Evolutionary conservation across 192 early-diverging fungal species (phyloP).

Genomic region (Spizellomyces punctatus): DNA sequence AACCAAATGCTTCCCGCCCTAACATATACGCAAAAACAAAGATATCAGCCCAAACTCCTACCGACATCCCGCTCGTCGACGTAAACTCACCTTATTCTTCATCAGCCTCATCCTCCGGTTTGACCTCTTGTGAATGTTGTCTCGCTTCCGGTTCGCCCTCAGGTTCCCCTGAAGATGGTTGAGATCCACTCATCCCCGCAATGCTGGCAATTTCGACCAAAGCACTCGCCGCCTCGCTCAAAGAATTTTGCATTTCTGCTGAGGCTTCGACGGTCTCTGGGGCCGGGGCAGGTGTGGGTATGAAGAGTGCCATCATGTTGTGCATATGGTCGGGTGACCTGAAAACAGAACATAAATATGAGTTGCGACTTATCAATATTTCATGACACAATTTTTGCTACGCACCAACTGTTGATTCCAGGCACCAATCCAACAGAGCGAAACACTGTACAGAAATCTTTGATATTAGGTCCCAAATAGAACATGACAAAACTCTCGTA

Average conservation of each 20-base stretch:
- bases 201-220: constrained; percentile 27
- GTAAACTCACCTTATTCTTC: no score
- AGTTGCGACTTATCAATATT: not conserved
- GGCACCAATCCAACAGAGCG: constrained; percentile 55
- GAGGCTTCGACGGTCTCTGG: constrained; percentile 6
- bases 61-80: no score
- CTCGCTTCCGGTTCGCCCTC: no score
- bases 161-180: no score
- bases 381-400: not conserved
- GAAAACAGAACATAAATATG: not conserved
- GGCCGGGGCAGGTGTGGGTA: constrained; percentile 14
- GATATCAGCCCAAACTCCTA: no score
- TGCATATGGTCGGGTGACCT: not conserved
- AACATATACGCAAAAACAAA: no score
- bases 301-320: constrained; percentile 14
- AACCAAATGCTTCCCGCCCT: no score
- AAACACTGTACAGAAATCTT: constrained; percentile 52
- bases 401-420: constrained; percentile 56
- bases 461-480: constrained; percentile 51
- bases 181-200: not conserved
- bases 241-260: constrained; percentile 6
- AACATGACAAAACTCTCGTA: constrained; percentile 51
- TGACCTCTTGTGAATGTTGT: no score
- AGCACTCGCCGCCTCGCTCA: constrained; percentile 24
- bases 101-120: no score